phyloP scores from a whole-genome alignment of 2,329 filamentous ascomycete genomes.

The Penicillium capsulatum region DNA sequence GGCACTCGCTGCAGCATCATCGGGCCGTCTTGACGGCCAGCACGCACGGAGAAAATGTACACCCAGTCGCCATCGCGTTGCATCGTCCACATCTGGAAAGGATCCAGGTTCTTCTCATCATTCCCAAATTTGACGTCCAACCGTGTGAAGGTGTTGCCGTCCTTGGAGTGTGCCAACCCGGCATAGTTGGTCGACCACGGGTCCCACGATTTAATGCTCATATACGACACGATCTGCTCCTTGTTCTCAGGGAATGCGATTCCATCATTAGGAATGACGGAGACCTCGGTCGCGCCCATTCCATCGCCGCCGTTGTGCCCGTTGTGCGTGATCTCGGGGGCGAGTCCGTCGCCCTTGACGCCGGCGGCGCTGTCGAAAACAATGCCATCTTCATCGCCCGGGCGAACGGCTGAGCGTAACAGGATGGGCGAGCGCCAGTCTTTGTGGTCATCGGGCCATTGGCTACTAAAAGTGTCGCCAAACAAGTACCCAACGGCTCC shows the following conservation, averaged over 20 bases:
- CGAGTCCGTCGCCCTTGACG: slow-evolving; percentile 5
- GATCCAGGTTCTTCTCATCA: slow-evolving; percentile 5
- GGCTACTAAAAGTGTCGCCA: slow-evolving; percentile 10
- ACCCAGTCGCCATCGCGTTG: slow-evolving; percentile 9
- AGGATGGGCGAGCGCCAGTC: slow-evolving; percentile 8
- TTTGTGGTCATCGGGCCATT: slow-evolving; percentile 7
- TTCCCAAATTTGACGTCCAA: slow-evolving; percentile 6
- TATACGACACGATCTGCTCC: slow-evolving; percentile 10
- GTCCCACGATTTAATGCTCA: slow-evolving; percentile 9
- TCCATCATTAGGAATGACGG: slow-evolving; percentile 9
- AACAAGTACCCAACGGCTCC: slow-evolving; percentile 8
- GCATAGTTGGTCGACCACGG: slow-evolving; percentile 11
- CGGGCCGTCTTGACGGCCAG: slow-evolving; percentile 7
- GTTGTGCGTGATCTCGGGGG: slow-evolving; percentile 9
- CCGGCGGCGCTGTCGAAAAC: slow-evolving; percentile 8
- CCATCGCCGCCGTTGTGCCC: slow-evolving; percentile 5
- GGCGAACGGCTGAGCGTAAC: slow-evolving; percentile 4
- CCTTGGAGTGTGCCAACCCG: slow-evolving; percentile 7
- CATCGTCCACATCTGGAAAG: slow-evolving; percentile 11
- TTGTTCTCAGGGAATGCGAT: slow-evolving; percentile 7
- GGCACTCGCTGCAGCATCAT: slow-evolving; percentile 11
- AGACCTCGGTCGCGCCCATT: slow-evolving; percentile 3
- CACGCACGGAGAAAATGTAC: slow-evolving; percentile 9
- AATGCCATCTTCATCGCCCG: slow-evolving; percentile 4
- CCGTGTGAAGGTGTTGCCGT: slow-evolving; percentile 8